phyloP scores from a whole-genome alignment of 371 early-diverging fungal species.

The Mortierella sp. region DNA sequence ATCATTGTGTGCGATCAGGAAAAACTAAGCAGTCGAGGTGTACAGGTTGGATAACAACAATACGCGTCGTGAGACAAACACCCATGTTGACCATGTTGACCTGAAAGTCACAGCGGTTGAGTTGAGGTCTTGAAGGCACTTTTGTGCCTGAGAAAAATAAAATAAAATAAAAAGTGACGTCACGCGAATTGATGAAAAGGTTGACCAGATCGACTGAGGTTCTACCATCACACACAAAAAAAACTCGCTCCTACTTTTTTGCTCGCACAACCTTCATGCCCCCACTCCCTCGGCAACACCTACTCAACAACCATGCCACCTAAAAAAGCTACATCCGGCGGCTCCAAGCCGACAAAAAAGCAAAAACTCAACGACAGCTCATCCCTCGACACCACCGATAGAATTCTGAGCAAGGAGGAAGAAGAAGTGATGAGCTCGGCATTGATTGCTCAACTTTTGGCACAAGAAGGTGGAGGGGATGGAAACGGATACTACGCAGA shows the following conservation, averaged over 20 bases:
- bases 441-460: conserved; percentile 81
- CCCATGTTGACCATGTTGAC: no score
- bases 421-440: conserved; percentile 88
- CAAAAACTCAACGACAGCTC: conserved; percentile 27
- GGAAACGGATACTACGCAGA: conserved; percentile 72
- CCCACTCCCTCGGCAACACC: not conserved
- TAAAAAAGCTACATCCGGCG: conserved; percentile 38
- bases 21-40: no score
- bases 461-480: conserved; percentile 70
- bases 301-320: conserved; percentile 36
- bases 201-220: not conserved
- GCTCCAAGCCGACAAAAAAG: conserved; percentile 46
- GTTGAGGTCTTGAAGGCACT: no score
- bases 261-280: not conserved
- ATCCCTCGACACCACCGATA: conserved; percentile 17
- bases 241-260: not conserved
- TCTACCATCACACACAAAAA: conserved; percentile 2
- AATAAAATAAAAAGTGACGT: conserved; percentile 20
- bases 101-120: no score
- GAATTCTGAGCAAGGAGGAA: conserved; percentile 69
- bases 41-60: no score
- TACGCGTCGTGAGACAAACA: no score
- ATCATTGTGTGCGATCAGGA: no score
- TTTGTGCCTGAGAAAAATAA: not conserved
- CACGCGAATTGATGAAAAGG: conserved; percentile 14